These are phyloP conservation scores for Cryptococcus maquisensis DNA, from an alignment of 1,284 basidiomycete genomes.

Conservation along the genomic window DNA sequence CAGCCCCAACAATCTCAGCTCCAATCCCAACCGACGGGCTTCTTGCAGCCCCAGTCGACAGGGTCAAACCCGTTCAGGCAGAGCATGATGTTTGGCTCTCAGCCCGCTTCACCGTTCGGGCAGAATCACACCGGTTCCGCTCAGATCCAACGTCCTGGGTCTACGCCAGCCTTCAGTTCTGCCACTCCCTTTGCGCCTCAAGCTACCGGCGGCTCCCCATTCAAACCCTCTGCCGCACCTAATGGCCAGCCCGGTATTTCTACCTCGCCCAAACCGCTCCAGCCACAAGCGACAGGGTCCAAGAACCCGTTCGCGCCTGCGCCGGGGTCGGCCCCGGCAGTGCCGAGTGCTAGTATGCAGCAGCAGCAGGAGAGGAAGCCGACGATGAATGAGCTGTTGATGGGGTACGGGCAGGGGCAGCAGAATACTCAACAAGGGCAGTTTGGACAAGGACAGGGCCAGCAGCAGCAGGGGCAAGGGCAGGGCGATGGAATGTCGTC, in stretches of 20 bases:
- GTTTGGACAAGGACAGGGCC: neutral
- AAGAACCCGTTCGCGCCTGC: constrained; percentile 90
- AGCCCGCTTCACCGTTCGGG: constrained; percentile 24
- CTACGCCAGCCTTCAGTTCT: constrained; percentile 21
- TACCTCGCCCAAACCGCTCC: constrained; percentile 53
- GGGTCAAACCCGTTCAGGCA: constrained; percentile 71
- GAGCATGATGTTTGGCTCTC: constrained; percentile 33
- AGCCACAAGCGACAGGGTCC: constrained; percentile 86
- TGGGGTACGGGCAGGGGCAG: constrained; percentile 43
- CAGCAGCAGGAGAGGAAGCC: constrained; percentile 70
- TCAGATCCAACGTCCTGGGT: constrained; percentile 27
- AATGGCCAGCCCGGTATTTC: constrained; percentile 48
- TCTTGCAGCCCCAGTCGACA: constrained; percentile 66
- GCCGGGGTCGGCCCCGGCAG: constrained; percentile 51
- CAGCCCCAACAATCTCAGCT: constrained; percentile 45
- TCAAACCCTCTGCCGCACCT: constrained; percentile 38
- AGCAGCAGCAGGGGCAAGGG: constrained; percentile 8
- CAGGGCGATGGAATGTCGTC: constrained; percentile 33
- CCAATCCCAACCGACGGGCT: constrained; percentile 50
- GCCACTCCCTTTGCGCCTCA: no score
- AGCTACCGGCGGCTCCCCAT: neutral
- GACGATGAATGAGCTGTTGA: constrained; percentile 74
- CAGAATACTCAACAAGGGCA: constrained; percentile 6
- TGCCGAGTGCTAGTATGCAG: neutral
- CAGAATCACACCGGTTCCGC: constrained; percentile 38